Evolutionary conservation across 176 grass and related monocot genomes (phyloP).

Genomic region (Stipa capillata): DNA sequence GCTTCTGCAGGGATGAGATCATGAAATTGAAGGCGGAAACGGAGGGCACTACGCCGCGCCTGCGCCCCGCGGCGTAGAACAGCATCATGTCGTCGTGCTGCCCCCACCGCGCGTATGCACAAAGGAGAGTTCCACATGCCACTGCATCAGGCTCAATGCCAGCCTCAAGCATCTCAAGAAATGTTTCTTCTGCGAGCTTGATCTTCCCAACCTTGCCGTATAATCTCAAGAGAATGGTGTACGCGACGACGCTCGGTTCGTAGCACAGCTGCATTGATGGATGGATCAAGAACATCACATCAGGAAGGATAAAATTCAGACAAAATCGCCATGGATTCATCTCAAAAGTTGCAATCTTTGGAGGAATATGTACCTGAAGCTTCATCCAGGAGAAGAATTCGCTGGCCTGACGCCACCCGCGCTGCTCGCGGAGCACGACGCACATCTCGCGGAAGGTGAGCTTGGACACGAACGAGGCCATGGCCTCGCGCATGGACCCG

Average conservation of each 20-base stretch:
- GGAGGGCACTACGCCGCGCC: constrained; percentile 45
- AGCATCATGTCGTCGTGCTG: constrained; percentile 75
- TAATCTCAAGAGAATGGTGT: constrained; percentile 71
- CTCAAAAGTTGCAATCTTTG: background rate
- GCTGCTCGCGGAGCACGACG: constrained; percentile 79
- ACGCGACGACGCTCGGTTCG: constrained; percentile 76
- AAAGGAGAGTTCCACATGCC: constrained; percentile 87
- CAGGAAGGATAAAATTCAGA: background rate
- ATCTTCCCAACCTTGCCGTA: constrained; percentile 74
- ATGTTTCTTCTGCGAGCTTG: constrained; percentile 67
- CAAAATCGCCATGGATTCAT: background rate
- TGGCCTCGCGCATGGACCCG: constrained; percentile 57
- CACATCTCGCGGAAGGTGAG: constrained; percentile 98
- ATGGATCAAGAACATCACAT: background rate
- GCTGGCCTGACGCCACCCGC: constrained; percentile 71
- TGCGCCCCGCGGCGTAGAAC: constrained; percentile 60
- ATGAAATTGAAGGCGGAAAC: constrained; percentile 84
- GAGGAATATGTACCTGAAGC: constrained; percentile 32
- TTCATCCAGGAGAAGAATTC: constrained; percentile 99
- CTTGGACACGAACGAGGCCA: constrained; percentile 78
- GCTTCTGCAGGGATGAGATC: constrained; percentile 94
- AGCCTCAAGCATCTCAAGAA: constrained; percentile 90
- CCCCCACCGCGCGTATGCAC: constrained; percentile 78
- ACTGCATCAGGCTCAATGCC: constrained; percentile 77
- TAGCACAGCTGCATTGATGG: constrained; percentile 60